Percentiles rank a stretch among this genome's conserved stretches.
These are phyloP conservation scores for Kodamaea fungicola DNA, from an alignment of 1,139 yeast species.

Conservation along the genomic window DNA sequence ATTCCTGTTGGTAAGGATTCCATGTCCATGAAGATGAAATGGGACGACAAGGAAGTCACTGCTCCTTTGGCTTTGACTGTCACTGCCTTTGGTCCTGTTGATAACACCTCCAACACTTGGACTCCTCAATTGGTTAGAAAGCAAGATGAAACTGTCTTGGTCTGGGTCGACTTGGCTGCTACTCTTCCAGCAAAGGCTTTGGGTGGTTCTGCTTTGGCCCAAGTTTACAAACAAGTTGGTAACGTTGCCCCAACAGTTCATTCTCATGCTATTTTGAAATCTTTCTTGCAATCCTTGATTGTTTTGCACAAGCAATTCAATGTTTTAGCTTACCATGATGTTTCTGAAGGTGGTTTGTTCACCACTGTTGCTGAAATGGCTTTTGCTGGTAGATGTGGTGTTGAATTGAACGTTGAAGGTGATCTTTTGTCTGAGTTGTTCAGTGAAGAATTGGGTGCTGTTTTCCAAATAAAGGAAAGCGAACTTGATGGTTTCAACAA, in stretches of 20 bases:
- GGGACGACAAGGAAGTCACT: constrained; percentile 90
- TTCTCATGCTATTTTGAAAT: constrained; percentile 58
- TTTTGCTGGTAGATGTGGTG: constrained; percentile 89
- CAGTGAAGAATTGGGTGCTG: constrained; percentile 94
- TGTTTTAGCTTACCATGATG: constrained; percentile 90
- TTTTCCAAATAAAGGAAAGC: constrained; percentile 72
- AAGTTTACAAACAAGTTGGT: constrained; percentile 87
- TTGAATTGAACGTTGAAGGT: constrained; percentile 35
- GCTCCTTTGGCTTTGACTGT: constrained; percentile 92
- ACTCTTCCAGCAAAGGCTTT: constrained; percentile 50
- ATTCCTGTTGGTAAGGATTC: constrained; percentile 99
- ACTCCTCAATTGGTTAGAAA: constrained; percentile 71
- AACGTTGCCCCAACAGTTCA: constrained; percentile 81
- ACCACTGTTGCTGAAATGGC: constrained; percentile 92
- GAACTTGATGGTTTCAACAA: constrained; percentile 54
- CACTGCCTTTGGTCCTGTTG: constrained; percentile 89
- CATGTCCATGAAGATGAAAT: constrained; percentile 99
- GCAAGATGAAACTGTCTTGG: constrained; percentile 56
- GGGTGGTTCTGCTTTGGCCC: constrained; percentile 95
- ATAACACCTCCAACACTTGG: constrained; percentile 87
- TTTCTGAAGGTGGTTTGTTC: constrained; percentile 95
- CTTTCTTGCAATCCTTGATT: constrained; percentile 66
- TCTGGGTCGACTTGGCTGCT: constrained; percentile 77
- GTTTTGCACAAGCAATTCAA: constrained; percentile 64
- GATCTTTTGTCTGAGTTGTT: constrained; percentile 55